phyloP scores from a whole-genome alignment of 805 yeast species.

The Hagleromyces aurorensis region DNA sequence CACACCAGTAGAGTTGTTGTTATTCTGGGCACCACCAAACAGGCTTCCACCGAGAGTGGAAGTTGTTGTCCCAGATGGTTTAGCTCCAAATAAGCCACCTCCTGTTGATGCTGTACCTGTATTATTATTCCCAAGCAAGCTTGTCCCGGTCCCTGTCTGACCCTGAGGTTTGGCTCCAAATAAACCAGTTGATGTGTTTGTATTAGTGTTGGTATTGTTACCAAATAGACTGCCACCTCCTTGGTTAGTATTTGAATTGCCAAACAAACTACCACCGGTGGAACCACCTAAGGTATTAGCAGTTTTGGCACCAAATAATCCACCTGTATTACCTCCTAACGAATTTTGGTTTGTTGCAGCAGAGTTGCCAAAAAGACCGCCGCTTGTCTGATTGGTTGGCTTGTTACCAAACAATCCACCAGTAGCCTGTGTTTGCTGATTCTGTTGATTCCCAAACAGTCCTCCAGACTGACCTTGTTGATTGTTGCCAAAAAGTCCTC shows the following conservation, averaged over 20 bases:
- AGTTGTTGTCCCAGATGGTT: slow-evolving; percentile 33
- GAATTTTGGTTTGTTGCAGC: slow-evolving; percentile 8
- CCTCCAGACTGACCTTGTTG: slow-evolving; percentile 4
- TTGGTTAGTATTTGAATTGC: too few species aligned
- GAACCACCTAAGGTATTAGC: slow-evolving; percentile 6
- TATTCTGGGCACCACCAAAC: slow-evolving; percentile 28
- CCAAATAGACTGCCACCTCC: too few species aligned
- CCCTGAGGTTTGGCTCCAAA: too few species aligned
- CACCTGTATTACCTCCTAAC: slow-evolving; percentile 25
- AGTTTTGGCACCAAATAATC: slow-evolving; percentile 33
- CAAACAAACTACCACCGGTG: slow-evolving; percentile 1
- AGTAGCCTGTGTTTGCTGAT: slow-evolving; percentile 13
- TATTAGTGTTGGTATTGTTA: slow-evolving; percentile 16
- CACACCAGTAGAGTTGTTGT: slow-evolving; percentile 19
- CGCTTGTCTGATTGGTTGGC: slow-evolving; percentile 18
- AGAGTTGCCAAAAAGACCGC: slow-evolving; percentile 22
- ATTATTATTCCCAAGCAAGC: slow-evolving; percentile 26
- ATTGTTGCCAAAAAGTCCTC: slow-evolving; percentile 27
- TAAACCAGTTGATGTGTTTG: slow-evolving; percentile 12
- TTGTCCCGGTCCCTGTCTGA: too few species aligned
- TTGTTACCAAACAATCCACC: slow-evolving; percentile 32
- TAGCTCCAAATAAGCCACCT: slow-evolving; percentile 38
- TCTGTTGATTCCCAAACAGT: slow-evolving; percentile 9
- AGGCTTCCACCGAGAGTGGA: slow-evolving; percentile 24
- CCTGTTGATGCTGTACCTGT: slow-evolving; percentile 11